Evolutionary conservation across 2,329 filamentous ascomycete genomes (phyloP), one percentile per base, ranked within the genome.

Genomic region (Penicillium sp.): DNA sequence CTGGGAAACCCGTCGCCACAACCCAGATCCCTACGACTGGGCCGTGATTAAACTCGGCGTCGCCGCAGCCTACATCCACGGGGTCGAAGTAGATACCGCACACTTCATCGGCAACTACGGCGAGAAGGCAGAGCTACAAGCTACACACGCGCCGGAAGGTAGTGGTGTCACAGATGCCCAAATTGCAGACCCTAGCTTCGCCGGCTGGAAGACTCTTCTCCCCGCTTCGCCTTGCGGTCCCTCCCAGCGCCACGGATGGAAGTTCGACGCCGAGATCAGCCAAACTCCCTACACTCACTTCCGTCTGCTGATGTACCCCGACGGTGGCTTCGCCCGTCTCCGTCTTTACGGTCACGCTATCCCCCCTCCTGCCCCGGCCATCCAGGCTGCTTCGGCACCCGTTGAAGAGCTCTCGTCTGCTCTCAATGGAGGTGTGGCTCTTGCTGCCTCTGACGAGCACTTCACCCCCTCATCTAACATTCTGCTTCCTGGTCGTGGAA

Each of bases 1-100:
- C 19, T 87, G 84, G 84, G 84, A 87, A 63, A 86, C 84, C 6
- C 77, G 84, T 6, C 77, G 84, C 27, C 84, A 87, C 73, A 87
- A 87, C 67, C 72, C 78, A 0, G 77, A 79, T 39, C 77, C 80
- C 12, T 84, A 79, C 61, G 84, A 87, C 71, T 87, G 82, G 82
- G 83, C 83, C 0, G 79, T 86, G 7, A 78, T 86, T 58, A 77
- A 81, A 44, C 77, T 86, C 0, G 83, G 83, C n/a, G 82, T 83
- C 0, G 78, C 68, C 21, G 69, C 69, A 41, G 75, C 72, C 9
- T 56, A 66, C 2, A 74, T 79, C 36, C 68, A 75, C 29, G 78
- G 76, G 19, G 68, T 80, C 4, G 78, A 79, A 62, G 70, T 79
- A 31, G 76, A 80, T 63, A 79, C 77, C 6, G 73, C 75, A 0